These are phyloP conservation scores for Articulospora tetracladia DNA, from an alignment of 495 filamentous ascomycete species.

Conservation along the genomic window DNA sequence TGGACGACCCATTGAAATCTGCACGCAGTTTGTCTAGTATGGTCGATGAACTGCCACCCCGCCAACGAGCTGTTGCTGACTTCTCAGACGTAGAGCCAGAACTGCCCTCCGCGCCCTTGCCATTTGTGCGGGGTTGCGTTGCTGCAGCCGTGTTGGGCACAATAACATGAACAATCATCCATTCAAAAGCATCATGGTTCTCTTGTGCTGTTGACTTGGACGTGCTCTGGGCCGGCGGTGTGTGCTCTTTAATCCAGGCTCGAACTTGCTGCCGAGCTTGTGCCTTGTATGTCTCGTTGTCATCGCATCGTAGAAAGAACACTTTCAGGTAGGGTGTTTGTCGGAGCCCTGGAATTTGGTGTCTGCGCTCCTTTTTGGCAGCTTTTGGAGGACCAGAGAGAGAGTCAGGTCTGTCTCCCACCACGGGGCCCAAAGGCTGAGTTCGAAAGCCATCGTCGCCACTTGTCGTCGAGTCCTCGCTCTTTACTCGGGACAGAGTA, in stretches of 20 bases:
- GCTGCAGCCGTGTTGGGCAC: constrained; percentile 74
- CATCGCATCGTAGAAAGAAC: constrained; percentile 84
- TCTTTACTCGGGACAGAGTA: constrained; percentile 38
- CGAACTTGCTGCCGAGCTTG: constrained; percentile 71
- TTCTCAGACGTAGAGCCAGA: constrained; percentile 37
- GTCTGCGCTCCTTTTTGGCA: constrained; percentile 61
- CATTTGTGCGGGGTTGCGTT: constrained; percentile 56
- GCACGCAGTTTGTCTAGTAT: constrained; percentile 86
- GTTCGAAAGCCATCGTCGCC: constrained; percentile 50
- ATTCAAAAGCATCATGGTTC: constrained; percentile 97
- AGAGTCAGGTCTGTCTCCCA: constrained; percentile 21
- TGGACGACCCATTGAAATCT: constrained; percentile 87
- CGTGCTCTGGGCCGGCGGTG: constrained; percentile 46
- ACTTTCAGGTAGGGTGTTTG: constrained; percentile 94
- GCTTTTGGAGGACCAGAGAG: constrained; percentile 13
- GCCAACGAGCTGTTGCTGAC: constrained; percentile 56
- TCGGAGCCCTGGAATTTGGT: constrained; percentile 92
- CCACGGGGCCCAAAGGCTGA: constrained; percentile 26
- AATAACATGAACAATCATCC: constrained; percentile 90
- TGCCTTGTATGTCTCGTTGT: constrained; percentile 88
- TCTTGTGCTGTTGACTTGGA: constrained; percentile 43
- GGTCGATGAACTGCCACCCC: constrained; percentile 66
- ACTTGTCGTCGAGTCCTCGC: constrained; percentile 32
- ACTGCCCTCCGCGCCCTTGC: constrained; percentile 34
- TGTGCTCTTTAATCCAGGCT: constrained; percentile 86